These are phyloP conservation scores for Cucurbita maxima DNA, from an alignment of 306 rosid species.

Conservation along the genomic window DNA sequence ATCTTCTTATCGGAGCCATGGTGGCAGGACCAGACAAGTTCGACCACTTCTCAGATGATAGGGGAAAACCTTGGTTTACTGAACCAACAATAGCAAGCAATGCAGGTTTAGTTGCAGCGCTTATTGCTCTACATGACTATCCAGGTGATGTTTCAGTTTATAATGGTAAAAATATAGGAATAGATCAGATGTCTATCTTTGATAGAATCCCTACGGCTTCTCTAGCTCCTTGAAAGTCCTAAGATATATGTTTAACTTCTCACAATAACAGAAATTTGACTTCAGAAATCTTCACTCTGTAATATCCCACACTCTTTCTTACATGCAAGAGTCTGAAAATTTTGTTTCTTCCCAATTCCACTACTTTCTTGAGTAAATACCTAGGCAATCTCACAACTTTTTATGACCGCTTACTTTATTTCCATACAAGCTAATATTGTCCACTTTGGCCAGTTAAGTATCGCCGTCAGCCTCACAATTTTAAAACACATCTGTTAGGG, in stretches of 20 bases:
- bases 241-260: not conserved
- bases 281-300: not conserved
- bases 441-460: too few species aligned
- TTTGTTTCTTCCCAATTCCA: not conserved
- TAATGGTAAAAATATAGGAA: slow-evolving; percentile 27
- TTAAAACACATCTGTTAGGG: too few species aligned
- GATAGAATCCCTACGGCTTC: slow-evolving; percentile 7
- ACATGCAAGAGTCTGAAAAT: not conserved
- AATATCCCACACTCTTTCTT: not conserved
- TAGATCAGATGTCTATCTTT: slow-evolving; percentile 39
- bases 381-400: not conserved
- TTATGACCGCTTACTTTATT: not conserved
- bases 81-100: slow-evolving; percentile 68
- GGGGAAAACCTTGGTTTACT: slow-evolving; percentile 43
- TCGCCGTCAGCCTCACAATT: too few species aligned
- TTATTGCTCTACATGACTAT: slow-evolving; percentile 53
- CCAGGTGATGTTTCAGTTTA: slow-evolving; percentile 13
- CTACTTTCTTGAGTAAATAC: not conserved
- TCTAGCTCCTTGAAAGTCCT: not conserved
- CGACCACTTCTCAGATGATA: slow-evolving; percentile 48
- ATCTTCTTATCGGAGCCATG: slow-evolving; percentile 64
- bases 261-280: not conserved
- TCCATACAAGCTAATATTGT: not conserved
- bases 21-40: slow-evolving; percentile 49
- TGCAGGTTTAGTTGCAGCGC: slow-evolving; percentile 80